Conservation (phyloP, 495 filamentous ascomycete genomes). For the Lasiosphaeria ovina region DNA sequence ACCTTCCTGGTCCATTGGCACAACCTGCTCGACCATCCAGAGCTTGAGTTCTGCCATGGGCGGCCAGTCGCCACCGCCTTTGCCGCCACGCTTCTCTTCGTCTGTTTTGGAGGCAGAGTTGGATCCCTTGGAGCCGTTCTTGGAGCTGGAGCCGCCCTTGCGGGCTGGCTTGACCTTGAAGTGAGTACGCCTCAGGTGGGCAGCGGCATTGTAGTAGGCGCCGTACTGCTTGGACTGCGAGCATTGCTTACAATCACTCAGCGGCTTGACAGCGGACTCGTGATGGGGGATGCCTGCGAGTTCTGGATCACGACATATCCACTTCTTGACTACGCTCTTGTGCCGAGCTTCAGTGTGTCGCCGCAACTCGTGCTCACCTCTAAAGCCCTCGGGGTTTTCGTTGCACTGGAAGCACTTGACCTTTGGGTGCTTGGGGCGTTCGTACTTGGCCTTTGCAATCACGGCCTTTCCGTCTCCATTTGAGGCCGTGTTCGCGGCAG, state of each 20-base stretch:
- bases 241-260: slow-evolving; percentile 88
- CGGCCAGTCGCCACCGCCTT: slow-evolving; percentile 79
- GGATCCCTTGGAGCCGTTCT: slow-evolving; percentile 35
- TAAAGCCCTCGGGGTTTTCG: slow-evolving; percentile 80
- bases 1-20: slow-evolving; percentile 34
- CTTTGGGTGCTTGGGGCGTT: slow-evolving; percentile 73
- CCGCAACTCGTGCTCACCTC: slow-evolving; percentile 89
- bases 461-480: slow-evolving; percentile 45
- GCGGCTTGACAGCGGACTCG: slow-evolving; percentile 56
- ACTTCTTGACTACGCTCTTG: slow-evolving; percentile 69
- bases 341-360: slow-evolving; percentile 84
- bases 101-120: slow-evolving; percentile 32
- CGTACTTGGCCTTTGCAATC: slow-evolving; percentile 68
- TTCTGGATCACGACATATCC: slow-evolving; percentile 59
- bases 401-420: slow-evolving; percentile 72
- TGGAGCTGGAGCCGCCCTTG: slow-evolving; percentile 39
- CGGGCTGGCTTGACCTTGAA: slow-evolving; percentile 57
- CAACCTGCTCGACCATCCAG: slow-evolving; percentile 74
- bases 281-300: slow-evolving; percentile 34
- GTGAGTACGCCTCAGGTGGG: slow-evolving; percentile 85
- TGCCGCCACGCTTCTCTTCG: slow-evolving; percentile 69
- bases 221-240: slow-evolving; percentile 74
- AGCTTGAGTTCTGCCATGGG: slow-evolving; percentile 75
- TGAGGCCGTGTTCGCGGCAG: slow-evolving; percentile 20
- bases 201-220: slow-evolving; percentile 93